phyloP scores from a whole-genome alignment of 495 filamentous ascomycete species.

The Penicillium crystallinum region DNA sequence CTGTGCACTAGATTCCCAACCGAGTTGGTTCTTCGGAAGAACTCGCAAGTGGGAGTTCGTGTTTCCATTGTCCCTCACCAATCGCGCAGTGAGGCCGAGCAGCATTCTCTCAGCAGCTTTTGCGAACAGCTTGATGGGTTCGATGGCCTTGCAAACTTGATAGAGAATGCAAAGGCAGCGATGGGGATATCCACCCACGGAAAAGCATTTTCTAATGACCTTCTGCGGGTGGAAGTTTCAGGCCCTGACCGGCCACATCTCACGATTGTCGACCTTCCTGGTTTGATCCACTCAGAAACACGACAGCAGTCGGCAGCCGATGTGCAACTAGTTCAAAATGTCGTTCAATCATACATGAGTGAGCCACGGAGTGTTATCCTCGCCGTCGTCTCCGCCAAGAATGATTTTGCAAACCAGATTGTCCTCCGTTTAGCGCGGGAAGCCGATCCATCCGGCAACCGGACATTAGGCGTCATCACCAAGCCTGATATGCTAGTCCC shows the following conservation, averaged over 20 bases:
- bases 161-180: conserved; percentile 44
- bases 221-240: conserved; percentile 48
- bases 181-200: conserved; percentile 46
- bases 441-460: conserved; percentile 36
- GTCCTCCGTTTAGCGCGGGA: conserved; percentile 41
- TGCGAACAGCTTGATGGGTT: conserved; percentile 30
- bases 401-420: conserved; percentile 45
- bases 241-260: conserved; percentile 50
- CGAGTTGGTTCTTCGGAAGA: conserved; percentile 50
- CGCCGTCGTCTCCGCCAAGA: conserved; percentile 48
- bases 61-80: conserved; percentile 37
- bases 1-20: conserved; percentile 56
- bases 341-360: conserved; percentile 48
- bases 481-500: conserved; percentile 45
- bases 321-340: conserved; percentile 38
- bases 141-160: conserved; percentile 30
- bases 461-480: conserved; percentile 50
- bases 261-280: conserved; percentile 54
- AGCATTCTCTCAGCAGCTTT: conserved; percentile 25
- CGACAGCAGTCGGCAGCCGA: conserved; percentile 43
- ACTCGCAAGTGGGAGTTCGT: conserved; percentile 13
- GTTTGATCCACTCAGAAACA: conserved; percentile 45
- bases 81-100: conserved; percentile 19
- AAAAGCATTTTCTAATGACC: conserved; percentile 42
- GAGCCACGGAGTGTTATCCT: conserved; percentile 48